Evolutionary conservation across 306 rosid species (phyloP).

Genomic region (Quercus glauca): DNA sequence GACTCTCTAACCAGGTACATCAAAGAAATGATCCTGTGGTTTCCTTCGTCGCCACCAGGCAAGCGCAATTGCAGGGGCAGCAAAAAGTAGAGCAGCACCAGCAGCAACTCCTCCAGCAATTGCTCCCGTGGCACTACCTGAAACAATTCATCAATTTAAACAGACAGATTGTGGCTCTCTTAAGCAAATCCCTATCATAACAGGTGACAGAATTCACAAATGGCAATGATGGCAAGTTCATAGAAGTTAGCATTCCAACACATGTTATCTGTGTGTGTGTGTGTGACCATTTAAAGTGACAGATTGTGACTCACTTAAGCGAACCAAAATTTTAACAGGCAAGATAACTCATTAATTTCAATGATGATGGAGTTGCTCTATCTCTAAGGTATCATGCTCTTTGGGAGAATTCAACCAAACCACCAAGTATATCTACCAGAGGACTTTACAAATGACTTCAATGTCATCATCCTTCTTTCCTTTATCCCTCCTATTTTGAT

Average conservation of each 20-base stretch:
- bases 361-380: neutral
- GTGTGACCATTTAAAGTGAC: too few relatives aligned
- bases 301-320: neutral
- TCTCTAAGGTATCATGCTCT: neutral
- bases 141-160: slow-evolving; percentile 8
- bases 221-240: neutral
- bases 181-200: neutral
- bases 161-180: neutral
- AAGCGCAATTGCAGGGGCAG: slow-evolving; percentile 93
- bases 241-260: neutral
- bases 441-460: neutral
- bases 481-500: neutral
- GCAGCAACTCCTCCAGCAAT: slow-evolving; percentile 99
- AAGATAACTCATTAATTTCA: neutral
- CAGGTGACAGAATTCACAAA: neutral
- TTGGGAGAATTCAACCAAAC: neutral
- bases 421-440: neutral
- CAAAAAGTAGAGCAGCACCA: slow-evolving; percentile 87
- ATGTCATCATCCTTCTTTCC: neutral
- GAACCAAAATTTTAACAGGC: neutral
- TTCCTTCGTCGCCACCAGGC: slow-evolving; percentile 70
- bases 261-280: neutral
- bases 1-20: slow-evolving; percentile 85
- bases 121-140: slow-evolving; percentile 74
- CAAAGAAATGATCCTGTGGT: slow-evolving; percentile 83